Evolutionary conservation across 768 basidiomycete genomes (phyloP).

Genomic region (Tulasnella sp.): DNA sequence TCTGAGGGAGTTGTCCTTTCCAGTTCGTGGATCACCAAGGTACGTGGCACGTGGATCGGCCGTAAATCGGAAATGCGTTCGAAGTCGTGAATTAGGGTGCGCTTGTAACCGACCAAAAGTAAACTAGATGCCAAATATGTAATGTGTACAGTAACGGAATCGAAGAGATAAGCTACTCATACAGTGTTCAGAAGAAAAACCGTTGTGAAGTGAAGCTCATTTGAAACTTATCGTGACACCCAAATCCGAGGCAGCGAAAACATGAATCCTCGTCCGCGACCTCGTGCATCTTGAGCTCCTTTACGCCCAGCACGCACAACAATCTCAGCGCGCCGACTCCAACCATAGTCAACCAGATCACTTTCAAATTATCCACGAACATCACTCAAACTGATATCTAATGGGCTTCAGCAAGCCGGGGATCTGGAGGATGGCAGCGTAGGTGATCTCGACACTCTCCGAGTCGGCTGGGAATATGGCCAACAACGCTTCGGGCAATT

Average conservation of each 20-base stretch:
- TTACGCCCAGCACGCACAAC: conserved; percentile 45
- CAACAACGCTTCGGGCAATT: conserved; percentile 50
- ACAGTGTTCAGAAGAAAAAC: too few species aligned
- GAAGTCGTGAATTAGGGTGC: not conserved
- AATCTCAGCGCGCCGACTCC: conserved; percentile 49
- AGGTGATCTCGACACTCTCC: conserved; percentile 39
- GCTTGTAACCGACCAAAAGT: not conserved
- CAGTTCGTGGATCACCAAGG: too few species aligned
- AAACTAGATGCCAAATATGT: not conserved
- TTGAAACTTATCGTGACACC: not conserved
- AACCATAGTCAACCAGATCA: conserved; percentile 43
- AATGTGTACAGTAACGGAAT: not conserved
- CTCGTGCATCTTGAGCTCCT: conserved; percentile 44
- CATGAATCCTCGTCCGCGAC: conserved; percentile 45
- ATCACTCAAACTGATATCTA: conserved; percentile 32
- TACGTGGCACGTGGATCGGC: too few species aligned
- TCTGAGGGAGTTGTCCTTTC: too few species aligned
- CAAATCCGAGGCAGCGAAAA: not conserved
- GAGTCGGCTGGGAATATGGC: conserved; percentile 43
- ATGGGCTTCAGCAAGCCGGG: conserved; percentile 32
- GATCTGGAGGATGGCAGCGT: conserved; percentile 38
- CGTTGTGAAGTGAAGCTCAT: not conserved
- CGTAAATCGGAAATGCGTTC: not conserved
- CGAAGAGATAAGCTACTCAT: not conserved
- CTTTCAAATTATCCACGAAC: conserved; percentile 35